Evolutionary conservation across 257 asterid genomes (phyloP).

Genomic region (Penstemon davidsonii): DNA sequence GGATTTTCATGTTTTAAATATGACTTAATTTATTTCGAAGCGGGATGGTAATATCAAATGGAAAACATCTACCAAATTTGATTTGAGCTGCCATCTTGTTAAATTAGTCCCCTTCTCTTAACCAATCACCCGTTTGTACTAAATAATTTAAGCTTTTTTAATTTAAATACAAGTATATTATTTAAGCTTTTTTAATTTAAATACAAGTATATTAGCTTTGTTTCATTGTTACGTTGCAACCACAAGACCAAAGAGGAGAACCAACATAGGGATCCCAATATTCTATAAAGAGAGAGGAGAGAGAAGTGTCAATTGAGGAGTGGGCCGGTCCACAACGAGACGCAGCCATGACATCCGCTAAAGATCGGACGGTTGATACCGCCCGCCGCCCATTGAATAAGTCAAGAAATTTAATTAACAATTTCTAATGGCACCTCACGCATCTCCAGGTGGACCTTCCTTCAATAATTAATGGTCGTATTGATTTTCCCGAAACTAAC

Average conservation of each 20-base stretch:
- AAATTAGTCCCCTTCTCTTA: not conserved
- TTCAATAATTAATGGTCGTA: not conserved
- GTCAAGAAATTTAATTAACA: conserved; percentile 12
- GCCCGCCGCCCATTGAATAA: conserved; percentile 34
- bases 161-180: not conserved
- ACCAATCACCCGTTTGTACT: not conserved
- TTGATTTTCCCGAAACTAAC: conserved; percentile 8
- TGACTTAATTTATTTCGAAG: no score
- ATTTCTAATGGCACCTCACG: conserved; percentile 22
- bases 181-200: not conserved
- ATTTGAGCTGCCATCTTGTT: no score
- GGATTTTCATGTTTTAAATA: no score
- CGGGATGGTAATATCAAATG: no score
- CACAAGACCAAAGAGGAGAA: not conserved
- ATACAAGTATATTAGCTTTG: not conserved
- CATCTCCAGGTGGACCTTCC: conserved; percentile 19
- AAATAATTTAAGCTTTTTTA: not conserved
- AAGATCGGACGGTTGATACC: conserved; percentile 31
- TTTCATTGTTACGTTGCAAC: not conserved
- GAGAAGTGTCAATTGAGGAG: not conserved
- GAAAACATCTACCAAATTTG: no score
- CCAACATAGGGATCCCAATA: conserved; percentile 25
- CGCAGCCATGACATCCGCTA: conserved; percentile 29
- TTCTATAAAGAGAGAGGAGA: conserved; percentile 3
- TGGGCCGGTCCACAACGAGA: conserved; percentile 25